Evolutionary conservation across 495 filamentous ascomycete genomes (phyloP).

Genomic region (Podospora conica): DNA sequence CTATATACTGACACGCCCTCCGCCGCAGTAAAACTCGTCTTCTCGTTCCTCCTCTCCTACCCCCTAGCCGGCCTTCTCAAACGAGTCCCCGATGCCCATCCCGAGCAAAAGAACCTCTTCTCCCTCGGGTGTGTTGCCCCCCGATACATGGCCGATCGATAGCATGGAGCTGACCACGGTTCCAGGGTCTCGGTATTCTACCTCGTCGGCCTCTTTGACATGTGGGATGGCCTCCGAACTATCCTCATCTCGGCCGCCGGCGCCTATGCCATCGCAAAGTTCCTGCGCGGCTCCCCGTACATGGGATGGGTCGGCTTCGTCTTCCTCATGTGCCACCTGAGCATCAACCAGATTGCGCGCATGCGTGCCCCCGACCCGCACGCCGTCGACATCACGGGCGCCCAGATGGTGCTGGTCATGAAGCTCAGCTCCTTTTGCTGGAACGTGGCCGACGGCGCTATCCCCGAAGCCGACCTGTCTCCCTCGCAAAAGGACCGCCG

Average conservation of each 20-base stretch:
- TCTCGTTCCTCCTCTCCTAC: slow-evolving; percentile 87
- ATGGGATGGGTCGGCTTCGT: slow-evolving; percentile 98
- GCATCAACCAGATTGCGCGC: slow-evolving; percentile 76
- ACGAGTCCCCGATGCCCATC: slow-evolving; percentile 77
- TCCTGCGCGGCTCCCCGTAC: slow-evolving; percentile 73
- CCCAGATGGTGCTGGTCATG: slow-evolving; percentile 98
- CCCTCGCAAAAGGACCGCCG: slow-evolving; percentile 82
- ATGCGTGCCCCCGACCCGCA: slow-evolving; percentile 60
- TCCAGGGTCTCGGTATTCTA: slow-evolving; percentile 68
- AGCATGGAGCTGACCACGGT: slow-evolving; percentile 3
- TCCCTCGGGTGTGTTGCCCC: slow-evolving; percentile 57
- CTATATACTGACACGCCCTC: slow-evolving; percentile 14
- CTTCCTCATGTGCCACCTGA: slow-evolving; percentile 95
- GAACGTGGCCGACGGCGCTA: slow-evolving; percentile 87
- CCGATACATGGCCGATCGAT: background rate
- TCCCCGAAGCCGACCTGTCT: slow-evolving; percentile 70
- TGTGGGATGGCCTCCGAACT: slow-evolving; percentile 82
- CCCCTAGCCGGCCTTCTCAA: slow-evolving; percentile 86
- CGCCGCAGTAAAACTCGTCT: slow-evolving; percentile 79
- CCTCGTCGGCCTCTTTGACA: slow-evolving; percentile 86
- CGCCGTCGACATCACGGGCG: slow-evolving; percentile 82
- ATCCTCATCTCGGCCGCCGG: slow-evolving; percentile 70
- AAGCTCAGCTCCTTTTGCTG: slow-evolving; percentile 97
- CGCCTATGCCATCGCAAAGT: slow-evolving; percentile 77
- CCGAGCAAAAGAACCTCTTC: slow-evolving; percentile 85